These are phyloP conservation scores for Ophiocordyceps camponoti-saundersi DNA, from an alignment of 2,329 filamentous ascomycete genomes.

Conservation along the genomic window DNA sequence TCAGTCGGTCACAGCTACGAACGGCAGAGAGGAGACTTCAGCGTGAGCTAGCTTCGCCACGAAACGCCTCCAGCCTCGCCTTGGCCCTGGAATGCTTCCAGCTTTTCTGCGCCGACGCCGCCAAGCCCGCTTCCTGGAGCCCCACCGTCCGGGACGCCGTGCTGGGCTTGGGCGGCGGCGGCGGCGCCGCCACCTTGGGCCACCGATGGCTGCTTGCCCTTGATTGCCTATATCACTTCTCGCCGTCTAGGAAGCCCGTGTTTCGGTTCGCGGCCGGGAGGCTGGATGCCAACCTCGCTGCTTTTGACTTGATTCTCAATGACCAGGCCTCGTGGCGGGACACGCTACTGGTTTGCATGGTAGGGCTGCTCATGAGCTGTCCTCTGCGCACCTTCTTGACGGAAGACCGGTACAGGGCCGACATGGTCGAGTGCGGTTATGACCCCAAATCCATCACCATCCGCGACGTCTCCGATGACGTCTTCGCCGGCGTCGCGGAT, in stretches of 20 bases:
- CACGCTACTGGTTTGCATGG: slow-evolving; percentile 17
- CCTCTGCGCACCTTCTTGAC: slow-evolving; percentile 32
- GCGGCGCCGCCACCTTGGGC: slow-evolving; percentile 5
- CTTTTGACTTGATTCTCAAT: slow-evolving; percentile 33
- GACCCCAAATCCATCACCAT: slow-evolving; percentile 20
- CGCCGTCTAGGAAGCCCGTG: slow-evolving; percentile 29
- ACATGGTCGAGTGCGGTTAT: slow-evolving; percentile 31
- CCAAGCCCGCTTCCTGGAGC: slow-evolving; percentile 25
- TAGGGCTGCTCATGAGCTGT: slow-evolving; percentile 29
- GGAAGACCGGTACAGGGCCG: slow-evolving; percentile 22
- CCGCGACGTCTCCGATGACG: slow-evolving; percentile 32
- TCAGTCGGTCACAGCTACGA: slow-evolving; percentile 26
- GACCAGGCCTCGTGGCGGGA: slow-evolving; percentile 11
- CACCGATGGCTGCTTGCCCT: slow-evolving; percentile 36
- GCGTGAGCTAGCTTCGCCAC: slow-evolving; percentile 6
- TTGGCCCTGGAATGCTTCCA: slow-evolving; percentile 9
- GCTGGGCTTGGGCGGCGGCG: slow-evolving; percentile 6
- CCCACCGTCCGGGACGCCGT: slow-evolving; percentile 8
- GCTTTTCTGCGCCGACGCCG: slow-evolving; percentile 32
- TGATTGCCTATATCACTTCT: slow-evolving; percentile 40
- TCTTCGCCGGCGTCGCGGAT: slow-evolving; percentile 29
- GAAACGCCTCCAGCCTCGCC: not conserved
- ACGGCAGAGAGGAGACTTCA: slow-evolving; percentile 14
- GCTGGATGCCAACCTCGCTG: slow-evolving; percentile 32
- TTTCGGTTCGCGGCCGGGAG: slow-evolving; percentile 21